These are phyloP conservation scores for Candida dajiaensis DNA, from an alignment of 805 yeast species.

Conservation along the genomic window DNA sequence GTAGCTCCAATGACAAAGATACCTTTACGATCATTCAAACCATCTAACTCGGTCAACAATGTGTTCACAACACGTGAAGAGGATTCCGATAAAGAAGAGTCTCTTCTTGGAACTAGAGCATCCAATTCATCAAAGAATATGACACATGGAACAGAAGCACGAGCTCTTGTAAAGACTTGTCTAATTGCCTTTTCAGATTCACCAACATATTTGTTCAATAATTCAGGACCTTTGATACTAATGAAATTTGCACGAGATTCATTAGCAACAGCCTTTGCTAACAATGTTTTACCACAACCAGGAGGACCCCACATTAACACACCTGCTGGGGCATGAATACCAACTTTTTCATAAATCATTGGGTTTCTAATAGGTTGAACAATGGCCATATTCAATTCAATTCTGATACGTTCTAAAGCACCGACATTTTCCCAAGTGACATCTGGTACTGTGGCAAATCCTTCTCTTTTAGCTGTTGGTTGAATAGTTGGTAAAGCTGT, in stretches of 20 bases:
- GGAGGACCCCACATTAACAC: constrained; percentile 99
- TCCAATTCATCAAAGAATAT: constrained; percentile 95
- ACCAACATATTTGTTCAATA: constrained; percentile 92
- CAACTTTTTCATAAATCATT: constrained; percentile 81
- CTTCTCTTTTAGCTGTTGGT: constrained; percentile 97
- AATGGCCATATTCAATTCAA: constrained; percentile 93
- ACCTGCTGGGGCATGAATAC: constrained; percentile 95
- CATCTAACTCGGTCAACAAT: constrained; percentile 88
- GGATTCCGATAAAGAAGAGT: constrained; percentile 79
- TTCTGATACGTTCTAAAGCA: constrained; percentile 72
- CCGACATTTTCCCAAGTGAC: constrained; percentile 96
- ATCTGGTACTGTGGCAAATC: constrained; percentile 97
- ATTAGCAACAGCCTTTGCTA: constrained; percentile 97
- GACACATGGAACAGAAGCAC: constrained; percentile 90
- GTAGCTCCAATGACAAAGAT: constrained; percentile 96
- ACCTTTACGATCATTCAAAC: constrained; percentile 87
- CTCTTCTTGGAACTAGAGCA: constrained; percentile 93
- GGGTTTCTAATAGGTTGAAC: constrained; percentile 96
- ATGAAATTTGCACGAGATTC: constrained; percentile 96
- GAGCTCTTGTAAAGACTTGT: constrained; percentile 87
- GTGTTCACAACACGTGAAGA: constrained; percentile 94
- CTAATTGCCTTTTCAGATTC: constrained; percentile 92
- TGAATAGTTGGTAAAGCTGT: constrained; percentile 88
- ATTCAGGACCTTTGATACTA: constrained; percentile 92
- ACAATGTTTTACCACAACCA: constrained; percentile 94